Evolutionary conservation across 1,284 basidiomycete species (phyloP), one percentile per base, ranked within the genome.

Genomic region (Cutaneotrichosporon daszewskae): DNA sequence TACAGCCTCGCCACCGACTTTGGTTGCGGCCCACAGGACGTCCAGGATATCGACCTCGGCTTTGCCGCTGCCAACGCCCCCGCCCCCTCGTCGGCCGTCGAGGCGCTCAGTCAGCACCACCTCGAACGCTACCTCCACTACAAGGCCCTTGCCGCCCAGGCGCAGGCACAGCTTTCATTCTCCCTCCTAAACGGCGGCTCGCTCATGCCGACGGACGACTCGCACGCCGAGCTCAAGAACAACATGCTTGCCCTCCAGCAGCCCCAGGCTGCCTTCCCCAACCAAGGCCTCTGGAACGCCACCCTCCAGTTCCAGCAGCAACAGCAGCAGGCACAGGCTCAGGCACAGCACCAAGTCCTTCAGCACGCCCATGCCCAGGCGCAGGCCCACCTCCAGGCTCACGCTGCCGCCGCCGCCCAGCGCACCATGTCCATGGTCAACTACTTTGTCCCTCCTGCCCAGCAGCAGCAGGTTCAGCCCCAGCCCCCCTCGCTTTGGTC

Each of bases 41-140:
- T n/a, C n/a, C n/a, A n/a, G n/a, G 4, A 24, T 5, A 20, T 8
- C 14, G 18, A 24, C 20, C 3, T 26, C 40, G 14, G 31, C 35
- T 27, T 40, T 11, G 28, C 20, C 19, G 20, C 24, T 19, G 16
- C 33, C 12, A 22, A 35, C 26, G 32, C 29, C 22, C 32, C 24
- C 23, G 7, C 25, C 6, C 37, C 37, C 24, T 23, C 35, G 13
- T 26, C 27, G 13, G 39, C 59, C 10, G 66, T 54, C 27, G 60
- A 65, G 41, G 60, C 64, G 4, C 53, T 67, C 16, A 59, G 58
- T 41, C 56, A 55, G 25, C 64, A 67, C 43, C 64, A 69, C 50
- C 54, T 64, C 25, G 59, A 65, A 45, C 55, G 66, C 37, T 67
- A 60, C 51, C 51, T 66, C 8, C 59, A 67, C 50, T 69, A 69